Evolutionary conservation across 495 filamentous ascomycete genomes (phyloP), one percentile per base, ranked within the genome.

Genomic region (Xylaria bambusicola): DNA sequence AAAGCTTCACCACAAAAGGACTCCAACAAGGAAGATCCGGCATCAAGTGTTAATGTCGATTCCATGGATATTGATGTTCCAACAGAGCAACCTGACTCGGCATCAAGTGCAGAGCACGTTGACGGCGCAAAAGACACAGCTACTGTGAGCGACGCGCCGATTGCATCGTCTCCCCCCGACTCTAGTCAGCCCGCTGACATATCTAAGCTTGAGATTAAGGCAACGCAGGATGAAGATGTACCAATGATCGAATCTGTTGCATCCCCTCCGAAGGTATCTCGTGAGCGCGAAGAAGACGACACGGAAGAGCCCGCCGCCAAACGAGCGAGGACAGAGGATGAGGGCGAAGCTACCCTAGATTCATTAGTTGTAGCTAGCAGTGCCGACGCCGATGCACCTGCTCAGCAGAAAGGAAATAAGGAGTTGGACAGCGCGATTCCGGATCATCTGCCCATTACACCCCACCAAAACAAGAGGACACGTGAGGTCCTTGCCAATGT

Each of bases 301-400:
- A 80, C 79, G 35, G 87, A 90, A n/a, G 90, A 89, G 61, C 90
- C 87, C 18, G 84, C 85, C 18, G 81, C 89, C 7, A 96, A 96
- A 73, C 84, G 91, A 24, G 80, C 88, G 35, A 92, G 88, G 72
- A 84, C 86, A 13, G 78, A 78, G 62, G 80, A 62, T 29, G 18
- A 26, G 3, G 60, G 17, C 46, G 71, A 65, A 6, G 36, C 52
- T 15, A 44, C 60, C 0, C 66, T 61, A 15, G 72, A 74, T 12
- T 61, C 70, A 36, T 57, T 66, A 2, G 60, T 69, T 18, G 70
- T 70, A 29, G 69, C 68, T 48, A 57, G 35, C 21, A 40, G 27
- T 13, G 9, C 46, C 0, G 20, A 35, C 29, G 40, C 29, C 20
- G 38, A 46, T 17, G 26, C 40, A 17, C 17, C 64, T 8, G 47